phyloP scores from a whole-genome alignment of 129 eudicot genomes.

The Chrysanthemum makinoi region DNA sequence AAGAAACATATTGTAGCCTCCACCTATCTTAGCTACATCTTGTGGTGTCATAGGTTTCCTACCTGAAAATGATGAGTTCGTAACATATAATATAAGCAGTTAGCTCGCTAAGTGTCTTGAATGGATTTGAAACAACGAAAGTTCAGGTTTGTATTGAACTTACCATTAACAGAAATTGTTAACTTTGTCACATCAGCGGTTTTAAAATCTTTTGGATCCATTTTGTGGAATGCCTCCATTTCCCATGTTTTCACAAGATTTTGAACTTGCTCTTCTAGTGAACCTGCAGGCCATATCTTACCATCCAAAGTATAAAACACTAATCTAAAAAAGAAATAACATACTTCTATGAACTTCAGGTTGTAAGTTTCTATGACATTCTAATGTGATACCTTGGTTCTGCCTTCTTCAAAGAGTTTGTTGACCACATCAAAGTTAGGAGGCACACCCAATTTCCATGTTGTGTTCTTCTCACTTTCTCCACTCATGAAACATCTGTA shows the following conservation, averaged over 20 bases:
- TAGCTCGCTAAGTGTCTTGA: not conserved
- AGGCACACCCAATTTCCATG: conserved; percentile 64
- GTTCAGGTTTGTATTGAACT: not conserved
- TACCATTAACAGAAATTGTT: conserved; percentile 49
- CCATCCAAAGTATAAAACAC: not conserved
- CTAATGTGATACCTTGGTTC: conserved; percentile 49
- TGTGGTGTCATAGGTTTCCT: conserved; percentile 41
- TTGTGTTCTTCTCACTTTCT: conserved; percentile 69
- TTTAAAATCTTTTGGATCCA: conserved; percentile 48
- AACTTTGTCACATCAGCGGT: conserved; percentile 45
- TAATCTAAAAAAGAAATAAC: no score
- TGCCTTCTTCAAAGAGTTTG: conserved; percentile 86
- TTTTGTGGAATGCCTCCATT: conserved; percentile 73
- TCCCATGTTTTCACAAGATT: conserved; percentile 80
- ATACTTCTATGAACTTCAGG: no score
- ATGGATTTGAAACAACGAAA: not conserved
- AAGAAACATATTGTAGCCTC: conserved; percentile 68
- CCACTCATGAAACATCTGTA: conserved; percentile 61
- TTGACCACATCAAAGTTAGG: conserved; percentile 79
- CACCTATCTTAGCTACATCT: conserved; percentile 49
- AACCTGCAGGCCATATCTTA: conserved; percentile 71
- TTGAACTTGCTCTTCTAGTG: conserved; percentile 79
- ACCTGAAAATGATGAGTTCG: conserved; percentile 32
- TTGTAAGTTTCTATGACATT: conserved; percentile 12
- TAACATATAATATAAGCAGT: not conserved